These are phyloP conservation scores for Podospora tetraspora DNA, from an alignment of 495 filamentous ascomycete species.

Conservation along the genomic window DNA sequence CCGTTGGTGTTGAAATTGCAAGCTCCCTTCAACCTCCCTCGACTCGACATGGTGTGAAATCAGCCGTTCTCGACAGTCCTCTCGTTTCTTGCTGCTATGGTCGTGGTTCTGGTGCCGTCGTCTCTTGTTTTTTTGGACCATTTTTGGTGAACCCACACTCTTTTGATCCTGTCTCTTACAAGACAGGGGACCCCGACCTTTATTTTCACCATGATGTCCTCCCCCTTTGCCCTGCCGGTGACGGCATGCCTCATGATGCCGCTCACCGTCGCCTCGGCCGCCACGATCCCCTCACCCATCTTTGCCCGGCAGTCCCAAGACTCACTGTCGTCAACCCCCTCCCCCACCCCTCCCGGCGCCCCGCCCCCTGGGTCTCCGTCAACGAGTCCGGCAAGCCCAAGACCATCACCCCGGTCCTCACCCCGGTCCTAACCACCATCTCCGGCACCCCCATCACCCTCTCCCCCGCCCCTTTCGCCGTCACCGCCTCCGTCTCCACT, in stretches of 20 bases:
- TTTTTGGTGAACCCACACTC: background rate
- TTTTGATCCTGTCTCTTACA: background rate
- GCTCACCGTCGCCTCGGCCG: background rate
- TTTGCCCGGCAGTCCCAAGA: conserved; percentile 1
- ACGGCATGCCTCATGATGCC: conserved; percentile 20
- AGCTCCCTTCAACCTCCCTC: background rate
- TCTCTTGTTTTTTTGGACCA: background rate
- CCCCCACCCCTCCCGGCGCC: conserved; percentile 8
- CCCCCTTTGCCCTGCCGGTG: background rate
- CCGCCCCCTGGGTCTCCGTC: conserved; percentile 39
- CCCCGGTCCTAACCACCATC: conserved; percentile 38
- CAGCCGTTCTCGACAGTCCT: background rate
- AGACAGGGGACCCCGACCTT: background rate
- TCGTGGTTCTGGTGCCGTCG: background rate
- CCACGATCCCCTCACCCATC: background rate
- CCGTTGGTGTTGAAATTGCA: background rate
- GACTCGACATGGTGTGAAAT: background rate
- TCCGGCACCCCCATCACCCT: conserved; percentile 35
- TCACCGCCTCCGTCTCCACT: conserved; percentile 40
- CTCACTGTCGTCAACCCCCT: background rate
- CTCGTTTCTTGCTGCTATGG: background rate
- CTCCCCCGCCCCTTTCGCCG: conserved; percentile 34
- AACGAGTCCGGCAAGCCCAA: conserved; percentile 32
- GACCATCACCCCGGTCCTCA: conserved; percentile 35
- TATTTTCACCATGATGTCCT: background rate